Conservation (phyloP, 2,329 filamentous ascomycete species). For the Penicillium sp. region DNA sequence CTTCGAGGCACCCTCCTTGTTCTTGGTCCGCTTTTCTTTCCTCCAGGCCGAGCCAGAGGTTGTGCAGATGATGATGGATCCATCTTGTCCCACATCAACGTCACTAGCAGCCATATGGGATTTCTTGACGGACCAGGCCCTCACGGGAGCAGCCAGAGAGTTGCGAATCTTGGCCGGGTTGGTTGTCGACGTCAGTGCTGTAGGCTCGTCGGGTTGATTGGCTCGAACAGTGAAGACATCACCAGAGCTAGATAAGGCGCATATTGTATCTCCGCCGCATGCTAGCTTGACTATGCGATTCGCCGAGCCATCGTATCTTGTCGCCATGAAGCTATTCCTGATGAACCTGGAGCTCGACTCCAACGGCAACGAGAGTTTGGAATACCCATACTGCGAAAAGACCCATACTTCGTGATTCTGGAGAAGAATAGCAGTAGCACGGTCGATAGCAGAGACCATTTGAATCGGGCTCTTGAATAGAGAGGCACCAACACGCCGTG, state of each 20-base stretch:
- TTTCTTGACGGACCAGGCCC: conserved; percentile 86
- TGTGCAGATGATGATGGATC: conserved; percentile 90
- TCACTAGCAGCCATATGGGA: conserved; percentile 78
- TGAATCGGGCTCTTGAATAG: conserved; percentile 68
- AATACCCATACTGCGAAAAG: conserved; percentile 93
- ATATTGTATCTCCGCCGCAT: conserved; percentile 85
- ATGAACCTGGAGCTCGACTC: conserved; percentile 68
- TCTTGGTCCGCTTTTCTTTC: conserved; percentile 74
- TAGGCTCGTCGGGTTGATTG: conserved; percentile 60
- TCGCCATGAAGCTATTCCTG: conserved; percentile 60
- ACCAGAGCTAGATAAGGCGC: conserved; percentile 75
- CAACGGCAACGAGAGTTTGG: conserved; percentile 78
- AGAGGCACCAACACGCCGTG: conserved; percentile 82
- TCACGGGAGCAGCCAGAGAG: conserved; percentile 70
- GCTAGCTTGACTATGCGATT: conserved; percentile 72
- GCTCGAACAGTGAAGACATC: conserved; percentile 84
- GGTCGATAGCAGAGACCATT: conserved; percentile 82
- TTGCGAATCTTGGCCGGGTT: conserved; percentile 87
- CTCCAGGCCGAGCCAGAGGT: conserved; percentile 90
- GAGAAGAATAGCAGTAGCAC: conserved; percentile 78
- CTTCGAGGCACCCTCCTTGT: conserved; percentile 70
- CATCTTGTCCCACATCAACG: conserved; percentile 84
- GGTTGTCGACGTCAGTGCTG: conserved; percentile 69
- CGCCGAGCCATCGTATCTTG: conserved; percentile 59
- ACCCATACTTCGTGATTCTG: conserved; percentile 87